Evolutionary conservation across 108 stramenopile species (phyloP), one percentile per base, ranked within the genome.

Genomic region (Aureococcus anophagefferens): DNA sequence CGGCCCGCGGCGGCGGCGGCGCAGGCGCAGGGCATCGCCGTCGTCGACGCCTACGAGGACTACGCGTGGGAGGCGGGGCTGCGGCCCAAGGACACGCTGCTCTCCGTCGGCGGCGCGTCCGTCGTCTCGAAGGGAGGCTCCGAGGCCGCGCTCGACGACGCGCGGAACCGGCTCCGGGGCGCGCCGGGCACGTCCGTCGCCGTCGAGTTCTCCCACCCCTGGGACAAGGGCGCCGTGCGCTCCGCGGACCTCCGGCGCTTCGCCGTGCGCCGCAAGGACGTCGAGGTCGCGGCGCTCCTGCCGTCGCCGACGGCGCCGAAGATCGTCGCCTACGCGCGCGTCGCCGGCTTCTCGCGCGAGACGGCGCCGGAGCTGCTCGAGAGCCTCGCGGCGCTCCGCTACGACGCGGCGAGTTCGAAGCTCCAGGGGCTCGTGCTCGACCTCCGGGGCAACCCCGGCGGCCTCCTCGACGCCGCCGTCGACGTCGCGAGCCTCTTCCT

Each of bases 401-500:
- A 9, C 51, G 51, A 59, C 25, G 1, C 21, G 1, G 21, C 17
- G 3, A 25, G 13, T 30, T 29, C 29, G 35, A 59, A 68, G 25
- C 76, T 80, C 5, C 30, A 85, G 77, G 93, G 93, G 29, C 63
- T 96, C 63, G 77, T 96, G 30, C 76, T 96, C 62, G 96, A 96
- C 83, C 79, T 96, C 63, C 80, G 96, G 33, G 89, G 91, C n/a
- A 96, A 96, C 76, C 95, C 95, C 30, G 96, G 96, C 34, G 96
- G 96, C 18, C 79, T 97, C 66, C 84, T 97, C 33, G 93, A 90
- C 11, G 87, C 89, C 0, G 96, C 96, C 5, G 94, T 97, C 11
- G 94, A 94, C 75, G 92, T 97, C 4, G 74, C 91, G 17, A 89
- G 91, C 35, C 78, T 91, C 33, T 78, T 97, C 37, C 93, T 95